Evolutionary conservation across 768 basidiomycete genomes (phyloP).

Genomic region (Inosperma sp.): DNA sequence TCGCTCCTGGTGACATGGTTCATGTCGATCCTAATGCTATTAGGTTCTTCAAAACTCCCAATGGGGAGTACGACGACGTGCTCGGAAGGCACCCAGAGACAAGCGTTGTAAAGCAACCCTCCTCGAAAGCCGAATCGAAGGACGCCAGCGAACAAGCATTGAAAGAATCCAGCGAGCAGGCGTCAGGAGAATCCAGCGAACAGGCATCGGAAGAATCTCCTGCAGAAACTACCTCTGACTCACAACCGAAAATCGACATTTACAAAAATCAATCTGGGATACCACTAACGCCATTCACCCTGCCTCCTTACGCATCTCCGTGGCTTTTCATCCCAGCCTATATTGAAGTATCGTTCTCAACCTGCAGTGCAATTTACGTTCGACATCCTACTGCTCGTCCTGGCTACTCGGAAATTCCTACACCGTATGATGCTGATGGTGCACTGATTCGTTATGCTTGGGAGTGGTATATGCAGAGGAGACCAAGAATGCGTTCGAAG

Average conservation of each 20-base stretch:
- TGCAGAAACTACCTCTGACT: too few species aligned
- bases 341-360: conserved; percentile 72
- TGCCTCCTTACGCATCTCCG: conserved; percentile 84
- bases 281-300: conserved; percentile 67
- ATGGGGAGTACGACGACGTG: conserved; percentile 34
- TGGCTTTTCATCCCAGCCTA: conserved; percentile 82
- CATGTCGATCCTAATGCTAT: conserved; percentile 81
- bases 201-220: too few species aligned
- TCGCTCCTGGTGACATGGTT: conserved; percentile 93
- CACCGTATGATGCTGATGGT: conserved; percentile 94
- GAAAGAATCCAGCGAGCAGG: too few species aligned
- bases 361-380: conserved; percentile 89
- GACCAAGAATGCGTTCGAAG: conserved; percentile 64
- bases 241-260: too few species aligned
- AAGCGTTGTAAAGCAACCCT: too few species aligned
- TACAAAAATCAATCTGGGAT: too few species aligned
- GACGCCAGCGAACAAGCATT: too few species aligned
- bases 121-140: too few species aligned
- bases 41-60: conserved; percentile 53
- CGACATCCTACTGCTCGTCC: conserved; percentile 97
- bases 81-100: conserved; percentile 16
- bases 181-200: too few species aligned
- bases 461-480: conserved; percentile 86
- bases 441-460: conserved; percentile 88
- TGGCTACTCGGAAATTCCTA: conserved; percentile 91